phyloP scores from a whole-genome alignment of 306 rosid species.

The Quillaja saponaria region DNA sequence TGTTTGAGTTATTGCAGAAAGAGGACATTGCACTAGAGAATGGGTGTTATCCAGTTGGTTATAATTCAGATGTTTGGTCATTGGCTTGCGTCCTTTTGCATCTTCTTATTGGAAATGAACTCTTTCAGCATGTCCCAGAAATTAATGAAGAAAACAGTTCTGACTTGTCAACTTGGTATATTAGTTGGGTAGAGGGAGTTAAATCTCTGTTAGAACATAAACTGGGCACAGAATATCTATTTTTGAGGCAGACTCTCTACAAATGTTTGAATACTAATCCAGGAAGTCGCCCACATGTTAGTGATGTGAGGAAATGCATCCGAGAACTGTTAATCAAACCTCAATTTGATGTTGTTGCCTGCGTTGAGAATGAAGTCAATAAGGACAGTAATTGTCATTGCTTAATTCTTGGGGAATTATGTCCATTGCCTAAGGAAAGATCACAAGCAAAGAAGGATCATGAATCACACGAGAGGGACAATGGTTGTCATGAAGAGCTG shows the following conservation, averaged over 20 bases:
- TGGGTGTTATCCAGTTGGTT: constrained; percentile 43
- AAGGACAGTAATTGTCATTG: constrained; percentile 29
- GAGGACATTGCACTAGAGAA: constrained; percentile 36
- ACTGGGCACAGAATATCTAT: constrained; percentile 52
- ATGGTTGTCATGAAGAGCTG: constrained; percentile 24
- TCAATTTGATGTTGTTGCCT: constrained; percentile 47
- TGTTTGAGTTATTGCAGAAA: constrained; percentile 51
- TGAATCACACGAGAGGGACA: constrained; percentile 42
- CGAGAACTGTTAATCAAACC: constrained; percentile 54
- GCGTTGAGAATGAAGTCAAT: constrained; percentile 38
- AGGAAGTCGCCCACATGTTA: constrained; percentile 54
- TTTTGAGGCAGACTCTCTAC: constrained; percentile 50
- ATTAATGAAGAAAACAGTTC: constrained; percentile 32
- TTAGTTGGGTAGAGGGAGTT: constrained; percentile 60
- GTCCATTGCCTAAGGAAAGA: constrained; percentile 40
- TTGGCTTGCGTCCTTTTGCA: constrained; percentile 59
- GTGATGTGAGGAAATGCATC: constrained; percentile 63
- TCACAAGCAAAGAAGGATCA: constrained; percentile 28
- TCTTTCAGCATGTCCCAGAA: constrained; percentile 37
- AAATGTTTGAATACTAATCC: constrained; percentile 63
- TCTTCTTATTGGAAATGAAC: constrained; percentile 55
- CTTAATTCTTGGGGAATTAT: constrained; percentile 64
- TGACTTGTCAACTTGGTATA: constrained; percentile 42
- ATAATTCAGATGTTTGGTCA: constrained; percentile 75
- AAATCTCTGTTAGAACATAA: constrained; percentile 51